Conservation (phyloP, 768 basidiomycete species). For the Gymnopilus junonius region DNA sequence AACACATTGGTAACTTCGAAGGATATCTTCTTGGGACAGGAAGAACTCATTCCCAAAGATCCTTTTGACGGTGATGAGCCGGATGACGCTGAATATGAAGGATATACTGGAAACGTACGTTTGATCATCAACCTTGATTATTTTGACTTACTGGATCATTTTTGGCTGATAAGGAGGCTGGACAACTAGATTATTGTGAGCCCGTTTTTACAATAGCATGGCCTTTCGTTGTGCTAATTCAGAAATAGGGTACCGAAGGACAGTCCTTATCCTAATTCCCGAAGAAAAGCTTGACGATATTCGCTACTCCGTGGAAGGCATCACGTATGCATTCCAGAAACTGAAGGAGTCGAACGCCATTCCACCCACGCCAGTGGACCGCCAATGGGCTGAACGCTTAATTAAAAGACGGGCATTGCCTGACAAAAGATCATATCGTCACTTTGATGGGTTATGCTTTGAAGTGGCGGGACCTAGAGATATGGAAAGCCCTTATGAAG, state of each 20-base stretch:
- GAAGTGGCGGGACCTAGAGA: conserved; percentile 29
- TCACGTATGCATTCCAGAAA: conserved; percentile 25
- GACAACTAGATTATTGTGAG: conserved; percentile 32
- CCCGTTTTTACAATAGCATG: neutral
- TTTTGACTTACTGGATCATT: neutral
- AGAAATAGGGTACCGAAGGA: conserved; percentile 27
- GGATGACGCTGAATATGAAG: conserved; percentile 42
- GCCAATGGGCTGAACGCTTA: conserved; percentile 17
- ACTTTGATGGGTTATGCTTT: conserved; percentile 26
- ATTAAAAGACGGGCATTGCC: conserved; percentile 10
- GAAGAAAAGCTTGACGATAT: conserved; percentile 22
- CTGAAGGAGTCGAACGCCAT: conserved; percentile 12
- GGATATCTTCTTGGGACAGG: conserved; percentile 23
- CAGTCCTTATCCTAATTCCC: conserved; percentile 35
- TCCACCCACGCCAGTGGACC: conserved; percentile 17
- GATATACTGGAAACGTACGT: conserved; percentile 46
- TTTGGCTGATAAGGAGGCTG: conserved; percentile 30
- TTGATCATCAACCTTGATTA: conserved; percentile 23
- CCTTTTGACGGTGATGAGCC: conserved; percentile 37
- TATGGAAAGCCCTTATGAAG: conserved; percentile 30
- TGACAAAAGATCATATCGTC: conserved; percentile 15
- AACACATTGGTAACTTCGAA: conserved; percentile 13
- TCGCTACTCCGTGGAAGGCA: conserved; percentile 19
- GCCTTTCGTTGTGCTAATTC: neutral
- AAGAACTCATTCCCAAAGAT: conserved; percentile 38